Evolutionary conservation across 2,329 filamentous ascomycete genomes (phyloP), one percentile per base, ranked within the genome.

Genomic region (Pseudocercospora vitis): DNA sequence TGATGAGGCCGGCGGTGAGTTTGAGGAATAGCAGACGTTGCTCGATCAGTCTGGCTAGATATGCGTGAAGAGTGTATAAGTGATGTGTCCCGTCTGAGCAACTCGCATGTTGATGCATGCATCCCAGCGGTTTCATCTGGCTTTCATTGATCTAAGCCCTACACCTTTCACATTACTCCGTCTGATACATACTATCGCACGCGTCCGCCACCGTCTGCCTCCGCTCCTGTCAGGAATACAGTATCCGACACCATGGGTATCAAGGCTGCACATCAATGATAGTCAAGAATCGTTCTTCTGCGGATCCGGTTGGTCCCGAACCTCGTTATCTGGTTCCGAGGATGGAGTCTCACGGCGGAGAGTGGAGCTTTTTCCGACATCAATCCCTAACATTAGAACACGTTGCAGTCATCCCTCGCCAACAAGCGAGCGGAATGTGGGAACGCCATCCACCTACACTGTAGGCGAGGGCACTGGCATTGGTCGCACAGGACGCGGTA

Each of bases 1-100:
- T 11, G 61, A 58, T 33, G 54, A 57, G 39, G 57, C 45, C 29
- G 54, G 53, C 7, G 53, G 53, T 11, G 53, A 55, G 28, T 51
- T 55, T 26, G 53, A 55, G 2, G 35, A 46, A 23, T 7, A 23
- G n/a, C 16, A n/a, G n/a, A n/a, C n/a, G n/a, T n/a, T n/a, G n/a
- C n/a, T n/a, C n/a, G n/a, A n/a, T n/a, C n/a, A n/a, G n/a, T n/a
- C 35, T 33, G 19, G 19, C 14, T 47, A 50, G 46, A 49, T 50
- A 37, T 39, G 11, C 39, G 31, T 26, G 14, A 45, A 23, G 29
- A 9, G 4, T 48, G 44, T 47, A 31, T 32, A 16, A 32, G 28
- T 47, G 29, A 47, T 47, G 44, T 47, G 23, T 31, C n/a, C n/a
- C n/a, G 21, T 39, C 35, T 39, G 35, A 14, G 4, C 9, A 18